These are phyloP conservation scores for Chaetomium olivaceum DNA, from an alignment of 2,329 filamentous ascomycete species.

Conservation along the genomic window DNA sequence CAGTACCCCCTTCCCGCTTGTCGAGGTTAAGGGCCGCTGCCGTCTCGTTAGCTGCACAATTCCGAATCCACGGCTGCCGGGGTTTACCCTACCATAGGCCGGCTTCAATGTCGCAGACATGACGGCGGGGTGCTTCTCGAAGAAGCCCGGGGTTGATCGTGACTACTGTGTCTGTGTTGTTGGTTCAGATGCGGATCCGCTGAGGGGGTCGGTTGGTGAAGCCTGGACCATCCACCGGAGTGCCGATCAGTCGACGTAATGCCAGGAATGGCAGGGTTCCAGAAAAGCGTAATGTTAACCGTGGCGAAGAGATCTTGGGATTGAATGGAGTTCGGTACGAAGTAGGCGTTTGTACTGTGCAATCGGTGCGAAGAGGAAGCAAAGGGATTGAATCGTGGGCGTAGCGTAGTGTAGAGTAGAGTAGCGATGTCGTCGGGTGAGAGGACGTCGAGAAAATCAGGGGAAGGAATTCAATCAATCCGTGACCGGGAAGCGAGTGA, in stretches of 20 bases:
- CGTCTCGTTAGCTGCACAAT: constrained; percentile 7
- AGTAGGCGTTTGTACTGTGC: not conserved
- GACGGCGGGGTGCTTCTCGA: constrained; percentile 9
- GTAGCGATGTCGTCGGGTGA: not conserved
- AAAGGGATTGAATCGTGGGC: not conserved
- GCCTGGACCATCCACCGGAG: constrained; percentile 21
- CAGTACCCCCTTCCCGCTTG: constrained; percentile 41
- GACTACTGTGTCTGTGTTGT: constrained; percentile 7
- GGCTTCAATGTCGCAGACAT: constrained; percentile 21
- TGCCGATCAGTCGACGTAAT: constrained; percentile 29
- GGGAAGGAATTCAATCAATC: constrained; percentile 9
- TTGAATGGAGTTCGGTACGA: not conserved
- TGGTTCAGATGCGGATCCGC: constrained; percentile 19
- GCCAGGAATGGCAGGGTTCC: not conserved
- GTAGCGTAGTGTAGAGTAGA: not conserved
- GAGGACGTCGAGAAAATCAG: not conserved
- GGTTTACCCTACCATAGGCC: constrained; percentile 12
- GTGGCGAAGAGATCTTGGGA: not conserved
- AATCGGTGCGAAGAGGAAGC: not conserved
- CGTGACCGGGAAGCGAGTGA: constrained; percentile 33
- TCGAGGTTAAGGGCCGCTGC: constrained; percentile 14
- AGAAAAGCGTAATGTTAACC: not conserved
- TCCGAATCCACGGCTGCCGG: not conserved
- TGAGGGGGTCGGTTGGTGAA: constrained; percentile 13
- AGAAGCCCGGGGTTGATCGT: not conserved